Percentiles rank a stretch among this genome's conserved stretches.
These are phyloP conservation scores for Boletus subcaerulescens DNA, from an alignment of 768 basidiomycete genomes.

Conservation along the genomic window DNA sequence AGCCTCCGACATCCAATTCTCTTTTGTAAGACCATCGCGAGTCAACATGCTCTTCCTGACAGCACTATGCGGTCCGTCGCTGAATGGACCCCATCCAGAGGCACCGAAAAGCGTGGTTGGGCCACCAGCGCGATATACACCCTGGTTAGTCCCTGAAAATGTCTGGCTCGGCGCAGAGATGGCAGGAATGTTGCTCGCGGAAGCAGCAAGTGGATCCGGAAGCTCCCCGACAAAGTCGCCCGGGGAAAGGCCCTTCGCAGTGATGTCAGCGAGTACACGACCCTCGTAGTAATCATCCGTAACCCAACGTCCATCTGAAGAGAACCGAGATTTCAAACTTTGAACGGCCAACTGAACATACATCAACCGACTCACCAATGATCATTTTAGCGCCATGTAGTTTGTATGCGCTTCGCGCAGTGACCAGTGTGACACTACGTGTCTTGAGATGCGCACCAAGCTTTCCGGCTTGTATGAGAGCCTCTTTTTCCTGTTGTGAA, in stretches of 20 bases:
- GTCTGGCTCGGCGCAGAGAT: conserved; percentile 26
- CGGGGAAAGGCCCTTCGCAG: conserved; percentile 76
- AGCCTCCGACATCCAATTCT: conserved; percentile 91
- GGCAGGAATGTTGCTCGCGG: conserved; percentile 41
- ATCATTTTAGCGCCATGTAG: conserved; percentile 92
- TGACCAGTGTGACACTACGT: conserved; percentile 90
- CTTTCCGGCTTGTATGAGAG: conserved; percentile 84
- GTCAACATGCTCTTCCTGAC: conserved; percentile 77
- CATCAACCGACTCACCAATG: conserved; percentile 50
- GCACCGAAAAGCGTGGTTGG: conserved; percentile 91
- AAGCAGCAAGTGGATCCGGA: conserved; percentile 63
- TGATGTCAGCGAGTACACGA: conserved; percentile 70
- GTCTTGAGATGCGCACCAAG: conserved; percentile 87
- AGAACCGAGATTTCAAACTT: neutral
- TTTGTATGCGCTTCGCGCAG: conserved; percentile 91
- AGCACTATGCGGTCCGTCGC: conserved; percentile 81
- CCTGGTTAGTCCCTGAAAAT: conserved; percentile 48
- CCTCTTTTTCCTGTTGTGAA: conserved; percentile 87
- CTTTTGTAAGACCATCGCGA: conserved; percentile 77
- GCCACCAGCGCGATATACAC: conserved; percentile 87
- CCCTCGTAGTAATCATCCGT: conserved; percentile 96
- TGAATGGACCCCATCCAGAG: conserved; percentile 82
- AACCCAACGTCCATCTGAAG: conserved; percentile 85
- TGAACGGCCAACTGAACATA: neutral
- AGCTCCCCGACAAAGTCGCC: conserved; percentile 83